Percentiles rank a stretch among this genome's conserved stretches.
Conservation (phyloP, 805 yeast genomes). For the Saccharomycopsis javanensis region DNA sequence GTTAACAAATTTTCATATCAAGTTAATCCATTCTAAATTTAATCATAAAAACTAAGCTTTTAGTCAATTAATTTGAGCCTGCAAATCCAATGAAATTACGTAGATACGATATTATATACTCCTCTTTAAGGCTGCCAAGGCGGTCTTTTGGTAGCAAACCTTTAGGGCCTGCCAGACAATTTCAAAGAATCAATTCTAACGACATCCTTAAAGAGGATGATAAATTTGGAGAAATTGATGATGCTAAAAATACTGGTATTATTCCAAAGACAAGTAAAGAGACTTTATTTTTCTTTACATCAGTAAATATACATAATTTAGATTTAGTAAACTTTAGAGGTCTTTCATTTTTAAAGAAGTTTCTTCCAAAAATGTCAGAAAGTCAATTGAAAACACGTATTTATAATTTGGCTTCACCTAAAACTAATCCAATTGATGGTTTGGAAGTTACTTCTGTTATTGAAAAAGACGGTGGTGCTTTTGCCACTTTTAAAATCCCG, state of each 20-base stretch:
- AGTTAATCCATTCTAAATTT: no score
- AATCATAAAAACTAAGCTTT: no score
- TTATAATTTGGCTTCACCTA: constrained; percentile 30
- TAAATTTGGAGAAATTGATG: constrained; percentile 45
- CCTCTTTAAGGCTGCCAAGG: background rate
- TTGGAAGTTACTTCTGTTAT: constrained; percentile 49
- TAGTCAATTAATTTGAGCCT: no score
- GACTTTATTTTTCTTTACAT: constrained; percentile 47
- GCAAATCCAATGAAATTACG: background rate
- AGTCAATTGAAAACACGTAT: constrained; percentile 1
- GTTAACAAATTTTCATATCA: no score
- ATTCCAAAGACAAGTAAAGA: constrained; percentile 40
- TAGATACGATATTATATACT: background rate
- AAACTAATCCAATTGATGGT: constrained; percentile 29
- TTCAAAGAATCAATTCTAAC: constrained; percentile 5
- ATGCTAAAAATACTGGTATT: constrained; percentile 48
- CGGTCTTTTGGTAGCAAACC: background rate
- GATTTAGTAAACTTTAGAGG: constrained; percentile 2
- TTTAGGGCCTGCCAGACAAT: background rate
- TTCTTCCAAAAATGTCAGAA: background rate
- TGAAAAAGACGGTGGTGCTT: constrained; percentile 91
- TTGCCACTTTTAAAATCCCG: constrained; percentile 67
- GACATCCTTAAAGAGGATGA: constrained; percentile 30
- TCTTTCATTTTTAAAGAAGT: background rate
- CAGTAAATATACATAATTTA: constrained; percentile 31